A percentile compares a stretch with the other conserved stretches of the same genome.
phyloP scores from a whole-genome alignment of 2,329 filamentous ascomycete species.

The Paracorniculantispora psalliotae region DNA sequence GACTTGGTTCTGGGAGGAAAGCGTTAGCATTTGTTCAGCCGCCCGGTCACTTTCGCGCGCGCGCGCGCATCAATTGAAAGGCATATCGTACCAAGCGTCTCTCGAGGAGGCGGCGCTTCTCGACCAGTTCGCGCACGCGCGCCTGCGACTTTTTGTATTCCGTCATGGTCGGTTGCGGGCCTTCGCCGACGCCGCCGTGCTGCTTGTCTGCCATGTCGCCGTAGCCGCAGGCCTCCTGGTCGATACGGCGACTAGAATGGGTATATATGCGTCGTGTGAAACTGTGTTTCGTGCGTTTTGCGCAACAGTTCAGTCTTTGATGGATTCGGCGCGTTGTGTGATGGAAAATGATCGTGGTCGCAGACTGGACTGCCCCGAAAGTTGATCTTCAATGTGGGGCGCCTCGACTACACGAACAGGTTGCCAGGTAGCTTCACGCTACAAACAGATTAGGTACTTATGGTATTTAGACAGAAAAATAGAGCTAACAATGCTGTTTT shows the following conservation, averaged over 20 bases:
- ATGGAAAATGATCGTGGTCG: background rate
- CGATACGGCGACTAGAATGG: too few species aligned
- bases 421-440: too few species aligned
- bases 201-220: slow-evolving; percentile 32
- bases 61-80: background rate
- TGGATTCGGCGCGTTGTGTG: background rate
- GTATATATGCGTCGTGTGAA: background rate
- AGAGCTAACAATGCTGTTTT: background rate
- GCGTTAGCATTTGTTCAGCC: slow-evolving; percentile 15
- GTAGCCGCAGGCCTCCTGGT: background rate
- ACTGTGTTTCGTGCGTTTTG: background rate
- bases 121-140: slow-evolving; percentile 43
- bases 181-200: slow-evolving; percentile 19
- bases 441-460: too few species aligned
- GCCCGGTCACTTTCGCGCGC: background rate
- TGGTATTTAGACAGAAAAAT: too few species aligned
- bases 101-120: slow-evolving; percentile 36
- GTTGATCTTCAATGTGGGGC: slow-evolving; percentile 5
- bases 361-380: background rate
- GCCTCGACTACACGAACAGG: background rate
- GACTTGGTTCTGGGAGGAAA: slow-evolving; percentile 28
- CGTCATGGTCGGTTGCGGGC: slow-evolving; percentile 32
- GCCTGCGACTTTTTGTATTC: slow-evolving; percentile 49
- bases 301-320: background rate
- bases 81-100: slow-evolving; percentile 31